phyloP scores from a whole-genome alignment of 441 rosid genomes.

The Arabidopsis lyrata region DNA sequence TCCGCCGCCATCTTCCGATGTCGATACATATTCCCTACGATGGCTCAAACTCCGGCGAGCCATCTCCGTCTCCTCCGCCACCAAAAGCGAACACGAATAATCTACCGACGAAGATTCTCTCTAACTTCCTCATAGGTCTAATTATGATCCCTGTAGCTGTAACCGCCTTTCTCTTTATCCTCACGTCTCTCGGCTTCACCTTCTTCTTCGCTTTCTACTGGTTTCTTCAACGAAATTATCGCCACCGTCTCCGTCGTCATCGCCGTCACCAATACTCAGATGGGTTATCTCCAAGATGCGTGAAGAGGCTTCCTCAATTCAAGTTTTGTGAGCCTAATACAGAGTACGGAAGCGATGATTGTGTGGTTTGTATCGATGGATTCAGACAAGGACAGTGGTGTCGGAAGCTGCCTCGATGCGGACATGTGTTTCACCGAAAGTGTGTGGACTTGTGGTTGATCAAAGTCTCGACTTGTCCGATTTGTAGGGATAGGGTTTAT shows the following conservation, averaged over 20 bases:
- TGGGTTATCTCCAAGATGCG: constrained; percentile 58
- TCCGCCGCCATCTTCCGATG: constrained; percentile 37
- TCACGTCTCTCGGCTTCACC: constrained; percentile 66
- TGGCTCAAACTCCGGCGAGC: constrained; percentile 32
- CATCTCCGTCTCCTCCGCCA: constrained; percentile 11
- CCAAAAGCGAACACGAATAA: constrained; percentile 22
- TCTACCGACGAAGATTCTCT: constrained; percentile 56
- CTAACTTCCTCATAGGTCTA: constrained; percentile 55
- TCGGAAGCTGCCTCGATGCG: constrained; percentile 62
- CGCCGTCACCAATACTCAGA: constrained; percentile 37
- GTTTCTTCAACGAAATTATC: constrained; percentile 51
- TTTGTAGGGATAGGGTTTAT: constrained; percentile 58
- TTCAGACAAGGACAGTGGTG: constrained; percentile 81
- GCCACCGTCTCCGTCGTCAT: constrained; percentile 50
- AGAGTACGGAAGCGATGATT: constrained; percentile 48
- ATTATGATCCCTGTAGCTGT: constrained; percentile 48
- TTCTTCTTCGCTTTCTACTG: constrained; percentile 62
- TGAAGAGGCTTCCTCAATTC: constrained; percentile 69
- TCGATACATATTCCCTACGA: constrained; percentile 23
- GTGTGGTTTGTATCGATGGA: constrained; percentile 73
- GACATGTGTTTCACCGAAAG: constrained; percentile 70
- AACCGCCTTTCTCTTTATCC: constrained; percentile 67
- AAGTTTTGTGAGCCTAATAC: constrained; percentile 40
- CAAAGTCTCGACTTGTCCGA: constrained; percentile 70
- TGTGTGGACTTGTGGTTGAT: constrained; percentile 82